phyloP scores from a whole-genome alignment of 2,329 filamentous ascomycete species.

The Herpotrichia juniperi region DNA sequence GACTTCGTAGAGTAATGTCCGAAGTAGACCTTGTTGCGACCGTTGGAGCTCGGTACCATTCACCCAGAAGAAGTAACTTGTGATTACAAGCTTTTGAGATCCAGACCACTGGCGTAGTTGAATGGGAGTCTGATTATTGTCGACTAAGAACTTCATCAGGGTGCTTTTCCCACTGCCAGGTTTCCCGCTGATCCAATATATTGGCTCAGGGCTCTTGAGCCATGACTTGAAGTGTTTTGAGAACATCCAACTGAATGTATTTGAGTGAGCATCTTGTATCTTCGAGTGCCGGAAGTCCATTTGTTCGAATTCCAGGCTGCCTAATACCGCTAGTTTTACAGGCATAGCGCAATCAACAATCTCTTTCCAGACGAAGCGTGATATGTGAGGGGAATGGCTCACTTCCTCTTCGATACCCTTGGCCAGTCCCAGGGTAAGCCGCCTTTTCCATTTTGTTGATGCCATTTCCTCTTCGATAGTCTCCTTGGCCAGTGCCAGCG shows the following conservation, averaged over 20 bases:
- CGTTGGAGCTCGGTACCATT: slow-evolving; percentile 6
- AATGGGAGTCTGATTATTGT: slow-evolving; percentile 1
- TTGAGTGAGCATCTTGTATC: not conserved
- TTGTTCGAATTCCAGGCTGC: not conserved
- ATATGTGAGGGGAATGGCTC: no score
- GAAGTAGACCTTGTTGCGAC: slow-evolving; percentile 12
- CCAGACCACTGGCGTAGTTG: not conserved
- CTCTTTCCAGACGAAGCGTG: not conserved
- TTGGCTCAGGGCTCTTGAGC: not conserved
- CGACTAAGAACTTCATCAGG: slow-evolving; percentile 41
- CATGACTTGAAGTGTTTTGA: not conserved
- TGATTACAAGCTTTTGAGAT: not conserved
- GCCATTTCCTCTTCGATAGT: no score
- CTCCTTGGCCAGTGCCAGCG: no score
- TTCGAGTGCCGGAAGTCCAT: not conserved
- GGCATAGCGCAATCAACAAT: not conserved
- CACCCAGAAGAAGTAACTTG: slow-evolving; percentile 14
- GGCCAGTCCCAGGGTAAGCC: no score
- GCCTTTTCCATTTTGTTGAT: no score
- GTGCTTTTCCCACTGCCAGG: slow-evolving; percentile 56
- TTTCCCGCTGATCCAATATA: slow-evolving; percentile 48
- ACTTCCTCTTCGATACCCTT: not conserved
- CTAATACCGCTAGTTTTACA: not conserved
- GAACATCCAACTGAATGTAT: not conserved
- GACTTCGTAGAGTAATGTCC: slow-evolving; percentile 2